Percentiles rank a stretch among this genome's conserved stretches.
phyloP scores from a whole-genome alignment of 192 early-diverging fungal genomes.

The Piromyces sp. region DNA sequence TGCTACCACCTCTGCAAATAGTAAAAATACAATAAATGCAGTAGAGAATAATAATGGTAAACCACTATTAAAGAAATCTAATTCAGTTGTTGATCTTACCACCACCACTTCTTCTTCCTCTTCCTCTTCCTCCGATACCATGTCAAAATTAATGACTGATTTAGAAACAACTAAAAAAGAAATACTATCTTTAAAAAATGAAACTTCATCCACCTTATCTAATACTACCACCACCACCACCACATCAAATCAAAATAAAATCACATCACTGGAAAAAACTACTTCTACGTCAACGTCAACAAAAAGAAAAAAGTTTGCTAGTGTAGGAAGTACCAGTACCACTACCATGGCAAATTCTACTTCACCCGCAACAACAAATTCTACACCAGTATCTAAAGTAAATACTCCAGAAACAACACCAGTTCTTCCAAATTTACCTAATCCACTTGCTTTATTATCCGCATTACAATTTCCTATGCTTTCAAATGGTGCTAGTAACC shows the following conservation, averaged over 20 bases:
- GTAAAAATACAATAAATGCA: no score
- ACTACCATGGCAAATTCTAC: neutral
- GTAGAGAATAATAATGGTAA: neutral
- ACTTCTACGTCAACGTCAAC: no score
- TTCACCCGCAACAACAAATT: neutral
- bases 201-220: neutral
- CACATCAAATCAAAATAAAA: no score
- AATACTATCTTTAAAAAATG: neutral
- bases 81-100: neutral
- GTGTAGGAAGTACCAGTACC: neutral
- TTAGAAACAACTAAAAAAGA: neutral
- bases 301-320: neutral
- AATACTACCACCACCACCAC: no score
- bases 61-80: neutral
- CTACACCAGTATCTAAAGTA: neutral
- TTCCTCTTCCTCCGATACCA: neutral
- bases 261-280: no score
- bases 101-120: neutral
- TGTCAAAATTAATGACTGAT: neutral
- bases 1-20: neutral
- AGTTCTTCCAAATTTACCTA: neutral
- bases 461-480: neutral
- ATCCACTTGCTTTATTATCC: neutral
- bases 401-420: neutral
- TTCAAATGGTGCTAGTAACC: neutral